Evolutionary conservation across 169 alveolate species (phyloP).

Genomic region (Plasmodium adleri): DNA sequence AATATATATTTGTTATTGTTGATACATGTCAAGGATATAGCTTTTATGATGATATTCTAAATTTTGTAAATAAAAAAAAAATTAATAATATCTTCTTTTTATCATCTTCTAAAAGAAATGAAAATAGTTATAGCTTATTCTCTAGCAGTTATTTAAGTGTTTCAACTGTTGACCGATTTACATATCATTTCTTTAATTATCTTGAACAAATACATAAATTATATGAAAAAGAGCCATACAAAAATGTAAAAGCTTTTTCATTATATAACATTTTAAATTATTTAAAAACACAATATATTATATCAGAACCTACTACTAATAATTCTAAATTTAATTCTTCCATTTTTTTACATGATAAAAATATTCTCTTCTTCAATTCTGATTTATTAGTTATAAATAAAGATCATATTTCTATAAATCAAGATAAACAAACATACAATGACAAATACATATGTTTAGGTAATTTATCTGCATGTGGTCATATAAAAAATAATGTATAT

Average conservation of each 20-base stretch:
- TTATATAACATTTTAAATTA: slow-evolving; percentile 48
- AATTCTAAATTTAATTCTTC: slow-evolving; percentile 56
- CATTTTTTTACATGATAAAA: slow-evolving; percentile 51
- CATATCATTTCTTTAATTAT: slow-evolving; percentile 77
- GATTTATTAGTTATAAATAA: slow-evolving; percentile 14
- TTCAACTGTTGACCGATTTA: slow-evolving; percentile 84
- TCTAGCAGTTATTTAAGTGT: slow-evolving; percentile 83
- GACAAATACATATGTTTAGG: slow-evolving; percentile 20
- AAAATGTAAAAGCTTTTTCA: slow-evolving; percentile 48
- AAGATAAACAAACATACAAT: neutral
- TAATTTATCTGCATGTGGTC: slow-evolving; percentile 44
- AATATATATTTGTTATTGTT: slow-evolving; percentile 76
- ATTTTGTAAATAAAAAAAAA: slow-evolving; percentile 78
- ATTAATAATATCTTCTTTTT: slow-evolving; percentile 69
- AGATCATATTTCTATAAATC: slow-evolving; percentile 9
- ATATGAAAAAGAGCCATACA: slow-evolving; percentile 52
- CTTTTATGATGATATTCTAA: slow-evolving; percentile 73
- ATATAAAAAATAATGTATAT: slow-evolving; percentile 49
- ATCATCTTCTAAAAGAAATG: slow-evolving; percentile 81
- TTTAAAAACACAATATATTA: slow-evolving; percentile 59
- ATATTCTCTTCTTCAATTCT: slow-evolving; percentile 54
- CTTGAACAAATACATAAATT: slow-evolving; percentile 74
- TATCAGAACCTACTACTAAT: slow-evolving; percentile 42
- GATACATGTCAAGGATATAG: slow-evolving; percentile 88
- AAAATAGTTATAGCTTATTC: slow-evolving; percentile 81